phyloP scores from a whole-genome alignment of 2,329 filamentous ascomycete genomes.

The Talaromyces albobiverticillius region DNA sequence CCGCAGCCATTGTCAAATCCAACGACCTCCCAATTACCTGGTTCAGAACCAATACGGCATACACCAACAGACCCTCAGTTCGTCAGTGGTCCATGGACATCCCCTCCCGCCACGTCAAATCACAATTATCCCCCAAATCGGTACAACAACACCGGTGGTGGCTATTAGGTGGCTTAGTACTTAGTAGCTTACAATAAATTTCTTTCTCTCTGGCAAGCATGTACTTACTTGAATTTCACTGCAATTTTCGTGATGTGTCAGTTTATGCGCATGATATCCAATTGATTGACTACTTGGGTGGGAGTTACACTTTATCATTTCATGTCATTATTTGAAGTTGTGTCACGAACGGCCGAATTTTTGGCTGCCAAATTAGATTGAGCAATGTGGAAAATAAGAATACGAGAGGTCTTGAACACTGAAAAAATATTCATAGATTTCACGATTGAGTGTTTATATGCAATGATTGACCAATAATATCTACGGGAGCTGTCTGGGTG shows the following conservation, averaged over 20 bases:
- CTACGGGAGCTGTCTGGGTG: background rate
- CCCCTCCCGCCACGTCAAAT: slow-evolving; percentile 12
- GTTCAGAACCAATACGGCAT: slow-evolving; percentile 7
- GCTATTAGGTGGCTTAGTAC: background rate
- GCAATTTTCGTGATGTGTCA: background rate
- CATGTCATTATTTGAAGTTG: background rate
- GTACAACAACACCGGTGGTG: slow-evolving; percentile 11
- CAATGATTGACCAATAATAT: background rate
- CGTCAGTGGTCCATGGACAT: slow-evolving; percentile 28
- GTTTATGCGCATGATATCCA: background rate
- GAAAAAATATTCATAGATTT: no score
- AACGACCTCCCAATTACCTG: background rate
- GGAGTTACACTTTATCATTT: background rate
- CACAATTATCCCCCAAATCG: slow-evolving; percentile 6
- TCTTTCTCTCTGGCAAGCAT: background rate
- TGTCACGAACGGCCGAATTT: background rate
- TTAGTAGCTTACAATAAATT: background rate
- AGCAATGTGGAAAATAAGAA: background rate
- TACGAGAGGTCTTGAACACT: background rate
- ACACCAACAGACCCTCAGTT: slow-evolving; percentile 26
- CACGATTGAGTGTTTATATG: no score
- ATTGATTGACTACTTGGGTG: background rate
- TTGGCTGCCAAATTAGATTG: background rate
- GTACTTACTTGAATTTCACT: background rate
- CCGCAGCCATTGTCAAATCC: slow-evolving; percentile 2